phyloP scores from a whole-genome alignment of 495 filamentous ascomycete genomes.

The Echria macrotheca region DNA sequence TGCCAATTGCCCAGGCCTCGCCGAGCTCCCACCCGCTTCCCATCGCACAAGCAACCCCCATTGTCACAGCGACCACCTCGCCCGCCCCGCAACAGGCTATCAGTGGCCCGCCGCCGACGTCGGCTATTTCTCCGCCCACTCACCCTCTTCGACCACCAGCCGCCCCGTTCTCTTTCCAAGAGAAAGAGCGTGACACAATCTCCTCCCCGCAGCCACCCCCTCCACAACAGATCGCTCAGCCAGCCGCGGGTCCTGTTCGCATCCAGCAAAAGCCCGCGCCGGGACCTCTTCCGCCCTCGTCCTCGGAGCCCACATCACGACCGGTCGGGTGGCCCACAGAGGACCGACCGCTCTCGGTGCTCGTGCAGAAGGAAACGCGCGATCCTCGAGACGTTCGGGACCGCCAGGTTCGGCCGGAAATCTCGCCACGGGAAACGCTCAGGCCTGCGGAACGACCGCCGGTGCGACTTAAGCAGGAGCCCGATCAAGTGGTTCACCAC shows the following conservation, averaged over 20 bases:
- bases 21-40: conserved; percentile 21
- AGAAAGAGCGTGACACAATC: conserved; percentile 24
- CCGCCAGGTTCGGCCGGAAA: conserved; percentile 23
- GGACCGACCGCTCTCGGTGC: conserved; percentile 17
- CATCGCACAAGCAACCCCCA: conserved; percentile 16
- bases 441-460: conserved; percentile 24
- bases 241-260: conserved; percentile 4
- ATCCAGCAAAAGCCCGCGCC: conserved; percentile 25
- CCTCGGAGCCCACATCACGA: conserved; percentile 22
- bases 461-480: conserved; percentile 42
- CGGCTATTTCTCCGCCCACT: conserved; percentile 35
- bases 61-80: conserved; percentile 13
- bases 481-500: conserved; percentile 32
- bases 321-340: conserved; percentile 21
- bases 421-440: conserved; percentile 26
- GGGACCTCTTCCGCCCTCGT: conserved; percentile 11
- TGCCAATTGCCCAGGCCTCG: conserved; percentile 34
- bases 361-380: conserved; percentile 18
- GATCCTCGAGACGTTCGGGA: conserved; percentile 21
- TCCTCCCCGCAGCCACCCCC: conserved; percentile 5
- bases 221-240: conserved; percentile 13
- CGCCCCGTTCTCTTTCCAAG: conserved; percentile 24
- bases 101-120: conserved; percentile 19
- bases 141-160: conserved; percentile 30
- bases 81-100: conserved; percentile 8